Evolutionary conservation across 768 basidiomycete species (phyloP).

Genomic region (Mycena polygramma): DNA sequence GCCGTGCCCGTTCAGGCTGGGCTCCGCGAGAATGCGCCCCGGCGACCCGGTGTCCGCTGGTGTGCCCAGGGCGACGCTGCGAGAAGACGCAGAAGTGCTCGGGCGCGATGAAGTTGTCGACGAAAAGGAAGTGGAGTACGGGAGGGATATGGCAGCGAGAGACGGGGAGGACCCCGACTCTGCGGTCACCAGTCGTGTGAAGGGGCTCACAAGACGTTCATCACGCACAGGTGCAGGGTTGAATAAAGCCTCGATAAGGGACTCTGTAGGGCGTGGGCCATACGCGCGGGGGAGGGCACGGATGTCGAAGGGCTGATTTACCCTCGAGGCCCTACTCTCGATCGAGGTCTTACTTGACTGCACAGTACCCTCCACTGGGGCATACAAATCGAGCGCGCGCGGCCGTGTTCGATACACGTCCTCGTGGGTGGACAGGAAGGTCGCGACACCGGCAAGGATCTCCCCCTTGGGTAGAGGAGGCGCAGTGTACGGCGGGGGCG

Average conservation of each 20-base stretch:
- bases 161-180: slow-evolving; percentile 25
- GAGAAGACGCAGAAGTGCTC: slow-evolving; percentile 22
- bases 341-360: slow-evolving; percentile 17
- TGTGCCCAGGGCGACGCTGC: background rate
- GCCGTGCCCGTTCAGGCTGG: slow-evolving; percentile 10
- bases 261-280: slow-evolving; percentile 77
- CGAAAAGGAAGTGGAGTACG: slow-evolving; percentile 3
- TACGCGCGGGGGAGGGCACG: slow-evolving; percentile 64
- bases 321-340: slow-evolving; percentile 21
- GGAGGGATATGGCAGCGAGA: slow-evolving; percentile 1
- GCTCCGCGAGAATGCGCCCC: background rate
- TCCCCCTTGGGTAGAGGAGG: slow-evolving; percentile 82
- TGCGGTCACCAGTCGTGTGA: slow-evolving; percentile 45
- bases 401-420: slow-evolving; percentile 68
- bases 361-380: slow-evolving; percentile 14
- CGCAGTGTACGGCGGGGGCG: slow-evolving; percentile 58
- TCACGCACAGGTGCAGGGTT: slow-evolving; percentile 73
- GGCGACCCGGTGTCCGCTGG: slow-evolving; percentile 13
- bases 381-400: slow-evolving; percentile 62
- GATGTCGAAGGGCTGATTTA: slow-evolving; percentile 49
- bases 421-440: slow-evolving; percentile 57
- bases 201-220: slow-evolving; percentile 54
- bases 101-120: slow-evolving; percentile 23
- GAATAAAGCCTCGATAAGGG: slow-evolving; percentile 83
- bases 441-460: slow-evolving; percentile 76